These are phyloP conservation scores for Botryotinia globosa DNA, from an alignment of 2,329 filamentous ascomycete genomes.

Conservation along the genomic window DNA sequence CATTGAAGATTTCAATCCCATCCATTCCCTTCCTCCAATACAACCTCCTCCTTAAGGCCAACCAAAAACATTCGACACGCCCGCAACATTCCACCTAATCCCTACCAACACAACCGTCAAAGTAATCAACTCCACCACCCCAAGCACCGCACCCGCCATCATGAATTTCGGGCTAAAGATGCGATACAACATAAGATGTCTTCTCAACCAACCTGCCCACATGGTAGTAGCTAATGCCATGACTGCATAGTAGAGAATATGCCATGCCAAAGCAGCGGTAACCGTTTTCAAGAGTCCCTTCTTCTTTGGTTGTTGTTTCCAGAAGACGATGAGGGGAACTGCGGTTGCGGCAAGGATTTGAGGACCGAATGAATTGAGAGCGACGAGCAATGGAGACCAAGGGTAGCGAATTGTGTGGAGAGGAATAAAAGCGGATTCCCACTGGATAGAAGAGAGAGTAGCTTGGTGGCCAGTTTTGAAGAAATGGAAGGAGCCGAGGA, in stretches of 20 bases:
- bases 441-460: conserved; percentile 82
- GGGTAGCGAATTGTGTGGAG: conserved; percentile 81
- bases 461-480: conserved; percentile 99
- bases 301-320: conserved; percentile 81
- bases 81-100: conserved; percentile 71
- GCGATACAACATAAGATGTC: conserved; percentile 94
- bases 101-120: conserved; percentile 71
- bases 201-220: conserved; percentile 82
- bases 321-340: conserved; percentile 78
- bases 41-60: conserved; percentile 41
- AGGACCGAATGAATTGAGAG: conserved; percentile 83
- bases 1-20: background rate
- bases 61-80: conserved; percentile 86
- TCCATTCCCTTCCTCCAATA: background rate
- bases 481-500: conserved; percentile 92
- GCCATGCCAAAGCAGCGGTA: conserved; percentile 67
- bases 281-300: conserved; percentile 50
- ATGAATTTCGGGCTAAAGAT: conserved; percentile 92
- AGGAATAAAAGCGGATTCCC: conserved; percentile 93
- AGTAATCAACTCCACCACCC: conserved; percentile 74
- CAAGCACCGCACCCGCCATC: conserved; percentile 67
- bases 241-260: conserved; percentile 78
- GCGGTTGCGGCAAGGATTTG: conserved; percentile 80
- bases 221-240: conserved; percentile 82
- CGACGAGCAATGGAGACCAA: conserved; percentile 78